Evolutionary conservation across 208 protist genomes (phyloP).

Genomic region (Trypanosoma brucei): DNA sequence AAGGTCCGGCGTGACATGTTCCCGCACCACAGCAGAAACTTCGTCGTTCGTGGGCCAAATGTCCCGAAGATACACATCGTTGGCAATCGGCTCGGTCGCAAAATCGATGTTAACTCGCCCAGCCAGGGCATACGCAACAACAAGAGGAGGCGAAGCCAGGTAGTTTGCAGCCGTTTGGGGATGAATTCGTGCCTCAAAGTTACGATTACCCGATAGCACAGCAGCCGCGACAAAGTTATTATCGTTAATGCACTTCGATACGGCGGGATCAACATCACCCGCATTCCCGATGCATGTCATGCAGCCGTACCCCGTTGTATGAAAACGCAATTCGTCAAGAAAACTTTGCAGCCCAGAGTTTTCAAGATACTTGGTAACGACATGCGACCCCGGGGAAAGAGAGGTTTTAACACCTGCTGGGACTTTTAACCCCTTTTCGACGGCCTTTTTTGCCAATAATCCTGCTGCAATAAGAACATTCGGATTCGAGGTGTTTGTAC

Average conservation of each 20-base stretch:
- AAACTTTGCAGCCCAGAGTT: conserved; percentile 77
- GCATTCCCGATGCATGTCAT: conserved; percentile 97
- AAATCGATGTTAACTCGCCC: conserved; percentile 95
- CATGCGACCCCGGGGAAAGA: conserved; percentile 93
- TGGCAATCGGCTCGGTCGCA: conserved; percentile 81
- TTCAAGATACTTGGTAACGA: conserved; percentile 93
- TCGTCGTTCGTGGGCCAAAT: conserved; percentile 95
- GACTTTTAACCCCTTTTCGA: conserved; percentile 88
- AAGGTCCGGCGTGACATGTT: conserved; percentile 83
- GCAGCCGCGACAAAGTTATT: conserved; percentile 92
- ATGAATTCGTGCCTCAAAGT: conserved; percentile 96
- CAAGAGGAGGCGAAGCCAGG: conserved; percentile 93
- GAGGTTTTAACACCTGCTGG: conserved; percentile 93
- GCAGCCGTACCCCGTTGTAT: conserved; percentile 94
- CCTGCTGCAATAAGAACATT: conserved; percentile 93
- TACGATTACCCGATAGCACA: conserved; percentile 95
- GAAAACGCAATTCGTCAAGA: conserved; percentile 89
- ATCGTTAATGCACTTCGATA: conserved; percentile 90
- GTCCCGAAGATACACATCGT: conserved; percentile 93
- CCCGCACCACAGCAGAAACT: conserved; percentile 64
- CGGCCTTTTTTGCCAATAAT: conserved; percentile 91
- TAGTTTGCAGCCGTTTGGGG: conserved; percentile 93
- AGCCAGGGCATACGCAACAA: conserved; percentile 94
- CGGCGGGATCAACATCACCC: conserved; percentile 86
- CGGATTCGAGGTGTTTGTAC: conserved; percentile 96